Percentiles rank a stretch among this genome's conserved stretches.
Evolutionary conservation across 495 filamentous ascomycete species (phyloP).

Genomic region (Penicillium crystallinum): DNA sequence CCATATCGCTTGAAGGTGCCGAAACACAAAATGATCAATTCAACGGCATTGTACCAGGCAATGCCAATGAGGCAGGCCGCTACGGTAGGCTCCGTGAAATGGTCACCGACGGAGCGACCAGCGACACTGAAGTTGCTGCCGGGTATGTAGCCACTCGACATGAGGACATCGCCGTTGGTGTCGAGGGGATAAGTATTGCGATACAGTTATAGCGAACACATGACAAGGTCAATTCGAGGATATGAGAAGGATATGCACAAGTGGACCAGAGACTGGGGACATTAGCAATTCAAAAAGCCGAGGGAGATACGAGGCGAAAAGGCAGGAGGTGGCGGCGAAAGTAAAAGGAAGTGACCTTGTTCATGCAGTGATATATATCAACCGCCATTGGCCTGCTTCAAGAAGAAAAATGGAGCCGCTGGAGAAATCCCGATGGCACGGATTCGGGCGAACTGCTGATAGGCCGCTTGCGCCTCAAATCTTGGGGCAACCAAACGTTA

Average conservation of each 20-base stretch:
- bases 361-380: background rate
- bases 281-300: background rate
- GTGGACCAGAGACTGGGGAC: background rate
- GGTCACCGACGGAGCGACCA: constrained; percentile 20
- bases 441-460: background rate
- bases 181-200: background rate
- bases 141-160: constrained; percentile 14
- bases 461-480: background rate
- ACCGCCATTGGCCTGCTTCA: background rate
- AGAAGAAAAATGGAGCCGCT: background rate
- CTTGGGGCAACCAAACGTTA: background rate
- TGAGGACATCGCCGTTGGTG: constrained; percentile 16
- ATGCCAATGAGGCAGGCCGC: constrained; percentile 38
- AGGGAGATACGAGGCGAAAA: constrained; percentile 14
- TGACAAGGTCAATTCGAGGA: background rate
- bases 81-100: constrained; percentile 14
- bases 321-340: constrained; percentile 19
- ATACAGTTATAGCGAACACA: background rate
- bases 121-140: constrained; percentile 11
- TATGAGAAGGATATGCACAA: background rate
- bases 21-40: constrained; percentile 45
- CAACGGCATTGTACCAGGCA: constrained; percentile 46
- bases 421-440: background rate
- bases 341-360: background rate
- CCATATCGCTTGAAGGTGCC: constrained; percentile 45